Conservation (phyloP, 257 asterid species). For the Paulownia fortunei region DNA sequence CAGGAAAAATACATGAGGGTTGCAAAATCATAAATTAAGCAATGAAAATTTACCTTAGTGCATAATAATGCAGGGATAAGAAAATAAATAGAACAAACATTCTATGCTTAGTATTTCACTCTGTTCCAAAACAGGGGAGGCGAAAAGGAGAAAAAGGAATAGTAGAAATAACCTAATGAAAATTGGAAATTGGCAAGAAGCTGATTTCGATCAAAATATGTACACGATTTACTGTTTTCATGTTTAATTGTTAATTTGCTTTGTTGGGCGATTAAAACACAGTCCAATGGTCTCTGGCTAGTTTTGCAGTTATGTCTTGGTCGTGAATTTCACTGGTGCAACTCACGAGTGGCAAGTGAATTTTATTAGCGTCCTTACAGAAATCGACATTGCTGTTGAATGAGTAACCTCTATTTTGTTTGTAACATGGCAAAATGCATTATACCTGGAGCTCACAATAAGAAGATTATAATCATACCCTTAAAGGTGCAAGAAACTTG, state of each 20-base stretch:
- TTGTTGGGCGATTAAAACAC: background rate
- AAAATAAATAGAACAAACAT: background rate
- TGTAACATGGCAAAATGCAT: background rate
- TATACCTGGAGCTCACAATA: background rate
- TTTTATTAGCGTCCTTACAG: background rate
- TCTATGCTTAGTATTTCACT: background rate
- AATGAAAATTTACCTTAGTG: background rate
- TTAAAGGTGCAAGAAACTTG: conserved; percentile 83
- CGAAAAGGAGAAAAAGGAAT: background rate
- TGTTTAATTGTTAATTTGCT: background rate
- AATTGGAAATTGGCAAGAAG: background rate
- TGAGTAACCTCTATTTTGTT: background rate
- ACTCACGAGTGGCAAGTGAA: background rate
- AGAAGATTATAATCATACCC: conserved; percentile 53
- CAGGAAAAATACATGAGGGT: conserved; percentile 11
- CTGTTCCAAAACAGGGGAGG: background rate
- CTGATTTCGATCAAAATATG: background rate
- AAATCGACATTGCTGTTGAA: background rate
- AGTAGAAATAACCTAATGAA: background rate
- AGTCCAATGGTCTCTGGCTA: background rate
- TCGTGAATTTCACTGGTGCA: no score
- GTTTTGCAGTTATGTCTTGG: no score
- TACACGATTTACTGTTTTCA: background rate
- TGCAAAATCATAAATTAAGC: background rate
- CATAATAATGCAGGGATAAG: background rate